Evolutionary conservation across 805 yeast genomes (phyloP), one percentile per base, ranked within the genome.

Genomic region (Yamadazyma sp.): DNA sequence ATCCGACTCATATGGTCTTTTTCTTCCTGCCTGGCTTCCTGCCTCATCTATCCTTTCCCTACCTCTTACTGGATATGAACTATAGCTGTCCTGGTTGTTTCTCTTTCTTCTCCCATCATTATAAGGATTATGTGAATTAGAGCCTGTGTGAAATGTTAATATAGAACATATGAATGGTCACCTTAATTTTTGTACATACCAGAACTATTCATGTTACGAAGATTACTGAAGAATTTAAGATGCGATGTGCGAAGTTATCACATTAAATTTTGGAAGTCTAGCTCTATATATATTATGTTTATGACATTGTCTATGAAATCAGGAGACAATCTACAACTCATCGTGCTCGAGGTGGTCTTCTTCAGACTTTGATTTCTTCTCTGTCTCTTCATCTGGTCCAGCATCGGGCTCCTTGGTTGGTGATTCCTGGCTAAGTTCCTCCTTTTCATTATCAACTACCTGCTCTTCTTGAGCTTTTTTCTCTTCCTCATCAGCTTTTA

Each of bases 341-440:
- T 50, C 60, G 28, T 54, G 54, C 20, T 49, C 56, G 15, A 46
- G 22, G 12, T 34, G 40, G 19, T 26, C 35, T 3, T 30, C 22
- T 12, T 32, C 38, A 18, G 39, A 16, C 24, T 33, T 44, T 16
- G 32, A 25, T 18, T 41, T 42, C 16, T 42, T 31, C 28, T 31
- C 34, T 2, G 25, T 18, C 10, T 23, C 24, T 21, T 31, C 37
- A 7, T 23, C 35, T 1, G 34, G 8, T 13, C 25, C 25, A 21
- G 26, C 35, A 8, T 18, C 33, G 16, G 17, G 12, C 13, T 14
- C 21, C 22, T 28, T 39, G 25, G 32, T 26, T n/a, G n/a, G n/a
- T 31, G 25, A 17, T 15, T 16, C 16, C 3, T 37, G 13, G 6
- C 30, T 20, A 6, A 17, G 11, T 23, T 34, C 44, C 7, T 10